A percentile compares a stretch with the other conserved stretches of the same genome.
phyloP scores from a whole-genome alignment of 1,139 yeast genomes.

The Nakaseomyces kungkrabaensis region DNA sequence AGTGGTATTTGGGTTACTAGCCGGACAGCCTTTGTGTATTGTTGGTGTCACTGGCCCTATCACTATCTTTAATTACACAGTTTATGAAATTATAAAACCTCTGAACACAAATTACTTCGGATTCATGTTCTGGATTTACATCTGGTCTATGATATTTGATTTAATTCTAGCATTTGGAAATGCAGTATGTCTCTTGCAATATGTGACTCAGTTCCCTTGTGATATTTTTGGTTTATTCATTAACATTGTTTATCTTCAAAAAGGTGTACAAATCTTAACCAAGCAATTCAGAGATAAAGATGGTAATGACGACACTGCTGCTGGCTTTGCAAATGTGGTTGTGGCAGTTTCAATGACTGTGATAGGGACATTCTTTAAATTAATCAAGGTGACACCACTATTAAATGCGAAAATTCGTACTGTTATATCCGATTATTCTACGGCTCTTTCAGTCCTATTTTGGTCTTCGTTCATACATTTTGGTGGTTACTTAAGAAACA shows the following conservation, averaged over 20 bases:
- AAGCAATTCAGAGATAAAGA: conserved; percentile 48
- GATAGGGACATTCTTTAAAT: conserved; percentile 57
- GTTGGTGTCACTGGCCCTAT: conserved; percentile 99
- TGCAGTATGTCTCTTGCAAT: conserved; percentile 56
- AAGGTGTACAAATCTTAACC: conserved; percentile 73
- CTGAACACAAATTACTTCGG: conserved; percentile 48
- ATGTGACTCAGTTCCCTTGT: conserved; percentile 76
- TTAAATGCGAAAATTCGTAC: conserved; percentile 54
- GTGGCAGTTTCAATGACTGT: conserved; percentile 65
- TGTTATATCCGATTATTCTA: conserved; percentile 74
- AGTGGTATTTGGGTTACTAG: conserved; percentile 69
- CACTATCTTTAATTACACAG: conserved; percentile 83
- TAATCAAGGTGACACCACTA: conserved; percentile 52
- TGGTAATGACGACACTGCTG: conserved; percentile 27
- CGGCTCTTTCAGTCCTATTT: conserved; percentile 72
- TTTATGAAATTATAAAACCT: conserved; percentile 66
- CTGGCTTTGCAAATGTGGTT: conserved; percentile 69
- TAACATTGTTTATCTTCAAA: conserved; percentile 80
- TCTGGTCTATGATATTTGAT: conserved; percentile 87
- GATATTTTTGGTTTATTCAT: conserved; percentile 91
- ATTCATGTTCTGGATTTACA: conserved; percentile 91
- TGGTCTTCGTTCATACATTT: conserved; percentile 89
- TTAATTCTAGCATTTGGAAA: conserved; percentile 61
- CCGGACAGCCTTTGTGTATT: conserved; percentile 88
- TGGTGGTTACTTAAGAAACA: conserved; percentile 56